Evolutionary conservation across 2,329 filamentous ascomycete genomes (phyloP), one percentile per base, ranked within the genome.

Genomic region (Calonectria hawksworthii): DNA sequence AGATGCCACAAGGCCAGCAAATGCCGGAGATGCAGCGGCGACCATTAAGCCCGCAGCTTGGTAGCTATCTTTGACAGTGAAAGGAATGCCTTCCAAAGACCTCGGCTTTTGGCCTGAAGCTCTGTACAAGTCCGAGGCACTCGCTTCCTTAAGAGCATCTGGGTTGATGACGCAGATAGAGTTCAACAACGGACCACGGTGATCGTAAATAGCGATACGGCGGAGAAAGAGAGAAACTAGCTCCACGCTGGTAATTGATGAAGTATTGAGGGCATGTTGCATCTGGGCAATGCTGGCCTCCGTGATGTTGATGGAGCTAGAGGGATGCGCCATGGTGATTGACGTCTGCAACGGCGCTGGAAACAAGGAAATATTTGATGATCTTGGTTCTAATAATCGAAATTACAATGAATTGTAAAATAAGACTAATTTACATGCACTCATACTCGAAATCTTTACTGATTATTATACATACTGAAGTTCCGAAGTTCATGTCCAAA

Each of bases 1-100:
- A 10, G 85, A 88, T 0, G 91, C 86, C 3, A 88, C 77, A 0
- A 92, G 79, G 10, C 87, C 79, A 38, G 86, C 78, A 69, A 92
- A 90, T 0, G 90, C 91, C 2, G 89, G 89, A 0, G 90, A 92
- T 0, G 90, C 91, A 66, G 86, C 83, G 0, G 90, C 89, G 2
- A 89, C 87, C 0, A 87, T 90, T 85, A 92, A 87, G 1, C 88
- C 88, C 30, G 85, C 84, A 34, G 89, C 87, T 75, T 88, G 90
- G 83, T 89, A 92, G 77, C 86, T 89, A 78, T 92, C 90, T 79
- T 92, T 92, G 77, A 91, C 84, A 0, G 89, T 90, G 73, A 86
- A 92, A 0, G 90, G 90, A 9, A 92, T 90, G 1, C 91, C 89
- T 76, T 92, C 90, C 0, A 92, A 44, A 1, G 69, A 63, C 0